Percentiles rank a stretch among this genome's conserved stretches.
Evolutionary conservation across 2,329 filamentous ascomycete genomes (phyloP).

Genomic region (Chaetomium globosum): DNA sequence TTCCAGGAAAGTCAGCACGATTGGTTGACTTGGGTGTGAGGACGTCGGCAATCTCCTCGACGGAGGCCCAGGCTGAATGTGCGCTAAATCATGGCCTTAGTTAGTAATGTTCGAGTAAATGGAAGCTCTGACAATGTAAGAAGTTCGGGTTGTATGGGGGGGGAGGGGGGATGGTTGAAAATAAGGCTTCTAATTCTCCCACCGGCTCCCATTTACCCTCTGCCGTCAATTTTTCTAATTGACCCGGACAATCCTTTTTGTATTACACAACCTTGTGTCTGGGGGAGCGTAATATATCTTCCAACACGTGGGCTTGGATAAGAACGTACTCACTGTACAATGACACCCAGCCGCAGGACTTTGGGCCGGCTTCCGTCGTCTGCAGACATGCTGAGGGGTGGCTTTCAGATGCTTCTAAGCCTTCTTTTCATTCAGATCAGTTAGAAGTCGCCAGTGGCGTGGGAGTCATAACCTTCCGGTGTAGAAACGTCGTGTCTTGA

Average conservation of each 20-base stretch:
- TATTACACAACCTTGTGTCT: not conserved
- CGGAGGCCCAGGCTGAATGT: conserved; percentile 62
- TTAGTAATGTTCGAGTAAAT: not conserved
- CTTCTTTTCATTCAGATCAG: not conserved
- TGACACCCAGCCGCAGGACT: conserved; percentile 63
- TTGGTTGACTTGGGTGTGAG: conserved; percentile 62
- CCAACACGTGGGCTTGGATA: not conserved
- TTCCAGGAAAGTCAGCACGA: conserved; percentile 69
- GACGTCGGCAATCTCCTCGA: conserved; percentile 66
- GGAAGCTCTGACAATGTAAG: not conserved
- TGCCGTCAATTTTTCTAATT: not conserved
- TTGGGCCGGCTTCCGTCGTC: conserved; percentile 47
- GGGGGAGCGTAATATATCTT: not conserved
- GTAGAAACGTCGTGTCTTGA: not conserved
- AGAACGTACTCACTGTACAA: conserved; percentile 60
- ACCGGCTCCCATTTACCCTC: not conserved
- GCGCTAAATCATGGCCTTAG: conserved; percentile 52
- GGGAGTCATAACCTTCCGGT: not conserved
- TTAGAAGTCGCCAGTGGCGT: not conserved
- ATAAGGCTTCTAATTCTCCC: not conserved
- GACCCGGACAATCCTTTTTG: too few species aligned
- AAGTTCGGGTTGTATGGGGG: not conserved
- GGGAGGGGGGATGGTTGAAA: not conserved
- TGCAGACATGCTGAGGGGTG: conserved; percentile 10
- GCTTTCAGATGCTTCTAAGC: not conserved